Conservation (phyloP, 1,284 basidiomycete species). For the Heimioporus punctisporus region DNA sequence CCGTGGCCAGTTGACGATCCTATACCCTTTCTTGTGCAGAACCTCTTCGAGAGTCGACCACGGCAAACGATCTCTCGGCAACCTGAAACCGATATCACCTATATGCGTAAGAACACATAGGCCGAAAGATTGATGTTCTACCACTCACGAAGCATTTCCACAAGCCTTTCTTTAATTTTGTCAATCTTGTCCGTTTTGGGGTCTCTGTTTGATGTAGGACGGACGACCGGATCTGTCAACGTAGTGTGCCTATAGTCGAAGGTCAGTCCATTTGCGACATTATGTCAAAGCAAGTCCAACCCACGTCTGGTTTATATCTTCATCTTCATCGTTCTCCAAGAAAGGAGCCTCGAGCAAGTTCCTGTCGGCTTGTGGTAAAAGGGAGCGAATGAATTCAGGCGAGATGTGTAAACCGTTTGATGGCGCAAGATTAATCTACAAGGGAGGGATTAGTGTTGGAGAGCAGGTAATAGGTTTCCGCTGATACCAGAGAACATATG, state of each 20-base stretch:
- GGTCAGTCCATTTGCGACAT: neutral
- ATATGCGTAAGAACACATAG: too few relatives aligned
- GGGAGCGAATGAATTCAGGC: neutral
- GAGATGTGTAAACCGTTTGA: neutral
- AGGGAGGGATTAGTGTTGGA: too few relatives aligned
- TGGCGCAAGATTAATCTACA: neutral
- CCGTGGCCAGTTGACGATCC: neutral
- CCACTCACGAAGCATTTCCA: constrained; percentile 2
- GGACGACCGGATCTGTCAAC: neutral
- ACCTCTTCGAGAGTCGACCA: constrained; percentile 1
- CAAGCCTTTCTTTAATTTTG: neutral
- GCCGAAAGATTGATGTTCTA: too few relatives aligned
- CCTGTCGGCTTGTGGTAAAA: neutral
- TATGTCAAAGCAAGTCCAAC: neutral
- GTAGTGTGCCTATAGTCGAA: neutral
- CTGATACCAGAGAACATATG: neutral
- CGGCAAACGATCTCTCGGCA: neutral
- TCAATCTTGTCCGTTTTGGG: neutral
- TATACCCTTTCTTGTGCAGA: neutral
- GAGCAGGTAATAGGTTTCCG: neutral
- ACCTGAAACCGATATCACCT: neutral
- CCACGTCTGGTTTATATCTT: neutral
- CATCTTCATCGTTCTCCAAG: neutral
- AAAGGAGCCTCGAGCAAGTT: neutral
- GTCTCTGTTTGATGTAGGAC: neutral